phyloP scores from a whole-genome alignment of 2,329 filamentous ascomycete genomes.

The Colletotrichum sp. region DNA sequence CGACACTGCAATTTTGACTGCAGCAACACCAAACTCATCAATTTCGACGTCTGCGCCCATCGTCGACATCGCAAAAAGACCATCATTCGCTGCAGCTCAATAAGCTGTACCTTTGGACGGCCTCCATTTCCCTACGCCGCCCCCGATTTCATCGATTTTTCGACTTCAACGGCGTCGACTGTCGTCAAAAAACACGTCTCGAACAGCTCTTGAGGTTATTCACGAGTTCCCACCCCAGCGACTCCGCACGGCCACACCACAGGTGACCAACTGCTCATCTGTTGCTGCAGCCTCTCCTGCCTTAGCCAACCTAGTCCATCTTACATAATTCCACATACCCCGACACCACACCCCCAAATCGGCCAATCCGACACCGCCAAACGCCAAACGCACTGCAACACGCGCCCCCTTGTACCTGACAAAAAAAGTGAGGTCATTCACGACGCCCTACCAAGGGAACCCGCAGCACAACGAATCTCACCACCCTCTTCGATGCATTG shows the following conservation, averaged over 20 bases:
- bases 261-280: constrained; percentile 19
- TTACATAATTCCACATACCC: constrained; percentile 20
- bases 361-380: constrained; percentile 13
- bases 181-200: constrained; percentile 19
- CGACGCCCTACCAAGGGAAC: neutral
- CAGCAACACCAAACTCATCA: constrained; percentile 41
- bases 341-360: neutral
- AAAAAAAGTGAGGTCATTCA: constrained; percentile 24
- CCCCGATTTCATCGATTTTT: constrained; percentile 27
- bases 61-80: constrained; percentile 37
- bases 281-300: constrained; percentile 12
- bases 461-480: neutral
- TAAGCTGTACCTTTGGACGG: constrained; percentile 32
- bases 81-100: constrained; percentile 37
- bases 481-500: neutral
- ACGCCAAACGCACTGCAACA: constrained; percentile 7
- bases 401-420: constrained; percentile 2
- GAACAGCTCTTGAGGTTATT: constrained; percentile 26
- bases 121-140: constrained; percentile 25
- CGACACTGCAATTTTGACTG: constrained; percentile 40
- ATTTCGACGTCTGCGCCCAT: constrained; percentile 33
- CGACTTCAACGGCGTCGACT: constrained; percentile 1
- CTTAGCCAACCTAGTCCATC: constrained; percentile 11
- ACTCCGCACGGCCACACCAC: constrained; percentile 23
- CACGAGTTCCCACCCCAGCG: constrained; percentile 18